Evolutionary conservation across 257 asterid genomes (phyloP).

Genomic region (Striga asiatica): DNA sequence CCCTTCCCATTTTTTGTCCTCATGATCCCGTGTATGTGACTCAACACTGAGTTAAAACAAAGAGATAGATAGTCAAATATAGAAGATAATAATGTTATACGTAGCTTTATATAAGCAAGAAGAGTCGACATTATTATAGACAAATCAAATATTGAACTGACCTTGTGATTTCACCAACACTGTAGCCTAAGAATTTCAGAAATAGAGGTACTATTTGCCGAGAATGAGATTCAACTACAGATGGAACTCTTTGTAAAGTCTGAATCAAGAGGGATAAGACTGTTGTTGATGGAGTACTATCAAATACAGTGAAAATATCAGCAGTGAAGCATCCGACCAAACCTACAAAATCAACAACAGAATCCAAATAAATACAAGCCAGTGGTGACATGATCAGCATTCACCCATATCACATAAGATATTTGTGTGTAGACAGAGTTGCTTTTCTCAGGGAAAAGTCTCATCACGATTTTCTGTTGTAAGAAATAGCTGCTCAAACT

Average conservation of each 20-base stretch:
- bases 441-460: neutral
- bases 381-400: neutral
- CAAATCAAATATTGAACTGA: slow-evolving; percentile 13
- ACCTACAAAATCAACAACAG: slow-evolving; percentile 37
- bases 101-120: slow-evolving; percentile 5
- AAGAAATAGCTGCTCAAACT: neutral
- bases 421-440: neutral
- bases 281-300: slow-evolving; percentile 39
- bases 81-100: neutral
- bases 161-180: slow-evolving; percentile 42
- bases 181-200: slow-evolving; percentile 70
- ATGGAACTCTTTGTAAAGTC: slow-evolving; percentile 60
- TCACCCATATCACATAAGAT: neutral
- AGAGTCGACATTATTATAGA: slow-evolving; percentile 1
- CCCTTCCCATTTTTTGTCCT: slow-evolving; percentile 66
- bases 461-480: too few species aligned
- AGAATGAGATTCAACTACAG: slow-evolving; percentile 54
- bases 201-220: slow-evolving; percentile 65
- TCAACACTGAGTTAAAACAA: slow-evolving; percentile 31
- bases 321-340: slow-evolving; percentile 49
- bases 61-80: slow-evolving; percentile 6
- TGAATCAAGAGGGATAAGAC: slow-evolving; percentile 59
- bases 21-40: slow-evolving; percentile 24
- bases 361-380: neutral
- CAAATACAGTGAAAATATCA: slow-evolving; percentile 30